Conservation (phyloP, 306 rosid genomes). For the Pyrus bretschneideri region DNA sequence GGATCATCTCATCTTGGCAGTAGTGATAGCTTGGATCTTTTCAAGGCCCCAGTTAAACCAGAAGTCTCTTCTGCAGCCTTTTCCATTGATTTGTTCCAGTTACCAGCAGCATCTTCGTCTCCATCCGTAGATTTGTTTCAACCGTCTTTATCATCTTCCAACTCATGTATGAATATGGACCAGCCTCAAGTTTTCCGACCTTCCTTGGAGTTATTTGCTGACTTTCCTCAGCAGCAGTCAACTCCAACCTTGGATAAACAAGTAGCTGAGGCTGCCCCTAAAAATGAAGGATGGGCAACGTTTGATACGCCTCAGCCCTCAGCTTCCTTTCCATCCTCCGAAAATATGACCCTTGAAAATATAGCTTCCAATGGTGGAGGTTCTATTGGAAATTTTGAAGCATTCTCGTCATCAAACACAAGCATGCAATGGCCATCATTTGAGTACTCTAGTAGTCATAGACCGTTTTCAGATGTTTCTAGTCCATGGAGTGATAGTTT, state of each 20-base stretch:
- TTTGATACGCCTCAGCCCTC: constrained; percentile 49
- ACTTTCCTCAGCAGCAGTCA: constrained; percentile 34
- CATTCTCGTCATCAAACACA: constrained; percentile 28
- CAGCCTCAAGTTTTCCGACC: constrained; percentile 29
- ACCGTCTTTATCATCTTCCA: constrained; percentile 21
- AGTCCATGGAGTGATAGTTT: constrained; percentile 39
- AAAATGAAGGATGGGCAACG: constrained; percentile 79
- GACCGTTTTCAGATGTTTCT: constrained; percentile 24
- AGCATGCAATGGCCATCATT: constrained; percentile 41
- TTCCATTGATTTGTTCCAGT: constrained; percentile 50
- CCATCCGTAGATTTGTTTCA: constrained; percentile 41
- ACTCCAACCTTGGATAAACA: constrained; percentile 28
- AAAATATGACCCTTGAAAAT: constrained; percentile 17
- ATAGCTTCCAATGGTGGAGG: constrained; percentile 23
- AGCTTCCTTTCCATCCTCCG: constrained; percentile 23
- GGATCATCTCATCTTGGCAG: constrained; percentile 40
- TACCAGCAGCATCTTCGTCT: constrained; percentile 33
- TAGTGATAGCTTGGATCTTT: constrained; percentile 36
- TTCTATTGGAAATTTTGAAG: constrained; percentile 37
- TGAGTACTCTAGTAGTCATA: constrained; percentile 21
- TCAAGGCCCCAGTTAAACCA: constrained; percentile 20
- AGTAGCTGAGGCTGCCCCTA: constrained; percentile 34
- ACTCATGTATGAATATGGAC: constrained; percentile 13
- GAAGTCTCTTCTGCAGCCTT: constrained; percentile 28
- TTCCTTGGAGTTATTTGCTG: constrained; percentile 36